Conservation (phyloP, 2,329 filamentous ascomycete genomes). For the Monascus ruber region DNA sequence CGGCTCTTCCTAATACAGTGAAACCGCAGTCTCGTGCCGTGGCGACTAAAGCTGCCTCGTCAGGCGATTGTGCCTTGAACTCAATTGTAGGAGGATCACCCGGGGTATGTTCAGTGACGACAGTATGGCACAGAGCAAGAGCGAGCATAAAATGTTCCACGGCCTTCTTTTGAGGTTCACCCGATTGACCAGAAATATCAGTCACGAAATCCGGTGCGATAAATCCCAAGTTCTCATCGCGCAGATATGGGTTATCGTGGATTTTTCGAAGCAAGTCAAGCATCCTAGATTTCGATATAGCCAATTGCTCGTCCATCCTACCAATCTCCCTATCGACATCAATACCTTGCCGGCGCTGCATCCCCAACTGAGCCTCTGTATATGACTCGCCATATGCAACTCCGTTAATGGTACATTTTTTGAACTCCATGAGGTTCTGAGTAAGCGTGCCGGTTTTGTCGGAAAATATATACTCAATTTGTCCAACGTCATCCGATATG, state of each 20-base stretch:
- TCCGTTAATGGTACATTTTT: constrained; percentile 95
- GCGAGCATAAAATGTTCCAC: constrained; percentile 90
- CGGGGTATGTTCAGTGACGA: constrained; percentile 79
- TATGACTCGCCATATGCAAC: constrained; percentile 94
- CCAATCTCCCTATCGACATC: constrained; percentile 72
- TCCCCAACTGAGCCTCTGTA: constrained; percentile 89
- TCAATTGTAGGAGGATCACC: constrained; percentile 85
- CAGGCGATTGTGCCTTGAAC: constrained; percentile 95
- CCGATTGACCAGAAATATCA: constrained; percentile 68
- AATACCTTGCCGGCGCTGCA: constrained; percentile 83
- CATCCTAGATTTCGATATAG: constrained; percentile 61
- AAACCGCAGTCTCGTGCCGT: constrained; percentile 94
- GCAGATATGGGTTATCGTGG: constrained; percentile 81
- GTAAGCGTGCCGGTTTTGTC: constrained; percentile 87
- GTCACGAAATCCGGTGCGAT: constrained; percentile 79
- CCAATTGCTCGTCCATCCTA: constrained; percentile 65
- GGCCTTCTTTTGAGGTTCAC: constrained; percentile 61
- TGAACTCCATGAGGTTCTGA: constrained; percentile 97
- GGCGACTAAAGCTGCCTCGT: constrained; percentile 86
- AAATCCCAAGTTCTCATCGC: constrained; percentile 84
- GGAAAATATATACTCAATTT: constrained; percentile 98
- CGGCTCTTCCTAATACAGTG: constrained; percentile 70
- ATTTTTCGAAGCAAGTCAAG: constrained; percentile 60
- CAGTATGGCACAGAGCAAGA: constrained; percentile 89
- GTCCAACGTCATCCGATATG: constrained; percentile 92